Percentiles rank a stretch among this genome's conserved stretches.
phyloP scores from a whole-genome alignment of 495 filamentous ascomycete species.

The Terfezia claveryi region DNA sequence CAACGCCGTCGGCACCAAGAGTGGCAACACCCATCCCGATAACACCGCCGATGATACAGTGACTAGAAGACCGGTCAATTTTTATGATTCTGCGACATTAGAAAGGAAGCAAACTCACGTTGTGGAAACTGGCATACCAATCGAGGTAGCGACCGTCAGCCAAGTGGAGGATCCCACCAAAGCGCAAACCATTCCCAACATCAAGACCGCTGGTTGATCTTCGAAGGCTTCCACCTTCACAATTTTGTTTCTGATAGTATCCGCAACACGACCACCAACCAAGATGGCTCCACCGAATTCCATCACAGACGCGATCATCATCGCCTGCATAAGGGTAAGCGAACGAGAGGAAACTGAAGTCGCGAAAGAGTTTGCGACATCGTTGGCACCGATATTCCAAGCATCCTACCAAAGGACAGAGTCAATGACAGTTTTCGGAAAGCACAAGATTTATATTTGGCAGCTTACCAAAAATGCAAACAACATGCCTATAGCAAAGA shows the following conservation, averaged over 20 bases:
- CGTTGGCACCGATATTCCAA: slow-evolving; percentile 31
- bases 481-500: slow-evolving; percentile 54
- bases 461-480: slow-evolving; percentile 44
- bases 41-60: slow-evolving; percentile 40
- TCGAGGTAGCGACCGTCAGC: slow-evolving; percentile 33
- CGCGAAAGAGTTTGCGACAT: slow-evolving; percentile 60
- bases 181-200: slow-evolving; percentile 43
- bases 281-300: slow-evolving; percentile 44
- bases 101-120: slow-evolving; percentile 21
- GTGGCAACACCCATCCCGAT: slow-evolving; percentile 41
- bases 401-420: slow-evolving; percentile 16
- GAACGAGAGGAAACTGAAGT: slow-evolving; percentile 49
- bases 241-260: slow-evolving; percentile 46
- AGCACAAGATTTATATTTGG: background rate
- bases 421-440: background rate
- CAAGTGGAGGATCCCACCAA: slow-evolving; percentile 35
- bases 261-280: slow-evolving; percentile 40
- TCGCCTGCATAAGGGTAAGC: slow-evolving; percentile 42
- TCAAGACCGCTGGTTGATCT: slow-evolving; percentile 30
- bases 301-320: slow-evolving; percentile 42
- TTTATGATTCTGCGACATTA: background rate
- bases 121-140: slow-evolving; percentile 39
- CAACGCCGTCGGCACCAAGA: slow-evolving; percentile 28
- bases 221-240: slow-evolving; percentile 31
- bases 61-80: slow-evolving; percentile 7